Evolutionary conservation across 306 rosid genomes (phyloP).

Genomic region (Mimosa pudica): DNA sequence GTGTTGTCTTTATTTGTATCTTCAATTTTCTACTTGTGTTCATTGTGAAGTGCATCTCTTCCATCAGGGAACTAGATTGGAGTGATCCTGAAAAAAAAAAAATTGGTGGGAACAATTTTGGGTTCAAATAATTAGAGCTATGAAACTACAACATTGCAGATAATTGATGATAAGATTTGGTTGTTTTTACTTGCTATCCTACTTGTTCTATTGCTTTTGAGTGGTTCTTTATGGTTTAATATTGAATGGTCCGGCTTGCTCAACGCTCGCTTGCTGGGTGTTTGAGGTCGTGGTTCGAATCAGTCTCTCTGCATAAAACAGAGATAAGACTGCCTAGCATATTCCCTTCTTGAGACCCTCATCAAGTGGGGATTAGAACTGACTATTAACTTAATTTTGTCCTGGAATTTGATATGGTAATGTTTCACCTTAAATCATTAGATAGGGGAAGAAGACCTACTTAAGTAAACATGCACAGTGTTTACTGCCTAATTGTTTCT

Average conservation of each 20-base stretch:
- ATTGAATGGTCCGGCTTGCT: too few relatives aligned
- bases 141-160: not conserved
- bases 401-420: not conserved
- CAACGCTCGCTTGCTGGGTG: too few relatives aligned
- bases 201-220: conserved; percentile 1
- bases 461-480: not conserved
- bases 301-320: too few relatives aligned
- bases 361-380: too few relatives aligned
- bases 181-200: not conserved
- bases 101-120: not conserved
- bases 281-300: too few relatives aligned
- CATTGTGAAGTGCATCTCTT: not conserved
- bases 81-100: not conserved
- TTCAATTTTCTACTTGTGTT: not conserved
- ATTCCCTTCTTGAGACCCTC: too few relatives aligned
- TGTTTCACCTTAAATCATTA: not conserved
- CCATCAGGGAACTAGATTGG: not conserved
- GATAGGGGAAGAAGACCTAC: not conserved
- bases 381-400: not conserved
- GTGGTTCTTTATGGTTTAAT: not conserved
- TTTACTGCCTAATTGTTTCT: not conserved
- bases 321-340: too few relatives aligned
- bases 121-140: not conserved
- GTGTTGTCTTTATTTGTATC: not conserved
- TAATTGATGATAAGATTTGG: not conserved